A percentile compares a stretch with the other conserved stretches of the same genome.
phyloP scores from a whole-genome alignment of 2,329 filamentous ascomycete species.

The Tothia fuscella region DNA sequence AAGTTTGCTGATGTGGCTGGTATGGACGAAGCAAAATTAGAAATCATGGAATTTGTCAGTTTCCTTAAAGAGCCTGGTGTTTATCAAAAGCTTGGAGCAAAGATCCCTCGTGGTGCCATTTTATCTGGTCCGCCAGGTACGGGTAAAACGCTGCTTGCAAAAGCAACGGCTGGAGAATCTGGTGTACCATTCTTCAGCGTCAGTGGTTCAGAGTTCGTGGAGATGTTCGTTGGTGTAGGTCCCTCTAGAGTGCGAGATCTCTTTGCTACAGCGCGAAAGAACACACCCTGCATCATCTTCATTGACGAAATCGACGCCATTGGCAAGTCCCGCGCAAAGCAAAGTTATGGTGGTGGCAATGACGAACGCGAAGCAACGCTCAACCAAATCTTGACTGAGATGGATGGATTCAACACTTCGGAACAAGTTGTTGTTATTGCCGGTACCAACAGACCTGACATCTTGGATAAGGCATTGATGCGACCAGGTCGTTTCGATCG shows the following conservation, averaged over 20 bases:
- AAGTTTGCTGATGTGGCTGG: slow-evolving; percentile 96
- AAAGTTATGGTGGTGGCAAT: slow-evolving; percentile 78
- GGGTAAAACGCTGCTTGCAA: slow-evolving; percentile 93
- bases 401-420: slow-evolving; percentile 97
- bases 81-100: slow-evolving; percentile 88
- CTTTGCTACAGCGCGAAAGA: slow-evolving; percentile 89
- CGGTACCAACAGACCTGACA: slow-evolving; percentile 89
- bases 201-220: slow-evolving; percentile 95
- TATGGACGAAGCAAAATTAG: slow-evolving; percentile 94
- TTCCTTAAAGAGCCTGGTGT: slow-evolving; percentile 89
- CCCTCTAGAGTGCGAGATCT: slow-evolving; percentile 89
- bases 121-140: slow-evolving; percentile 96
- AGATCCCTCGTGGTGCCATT: slow-evolving; percentile 94
- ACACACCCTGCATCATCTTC: slow-evolving; percentile 96
- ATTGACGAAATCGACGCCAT: slow-evolving; percentile 99
- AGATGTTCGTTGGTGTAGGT: slow-evolving; percentile 99
- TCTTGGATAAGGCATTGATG: slow-evolving; percentile 92
- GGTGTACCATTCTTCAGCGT: slow-evolving; percentile 97
- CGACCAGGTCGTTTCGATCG: slow-evolving; percentile 93
- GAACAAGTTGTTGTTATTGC: slow-evolving; percentile 95
- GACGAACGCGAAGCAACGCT: slow-evolving; percentile 94
- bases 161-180: slow-evolving; percentile 94
- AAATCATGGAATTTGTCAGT: slow-evolving; percentile 99
- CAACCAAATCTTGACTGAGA: slow-evolving; percentile 97
- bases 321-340: slow-evolving; percentile 76